Conservation (phyloP, 192 early-diverging fungal species). For the Entomortierella beljakovae region DNA sequence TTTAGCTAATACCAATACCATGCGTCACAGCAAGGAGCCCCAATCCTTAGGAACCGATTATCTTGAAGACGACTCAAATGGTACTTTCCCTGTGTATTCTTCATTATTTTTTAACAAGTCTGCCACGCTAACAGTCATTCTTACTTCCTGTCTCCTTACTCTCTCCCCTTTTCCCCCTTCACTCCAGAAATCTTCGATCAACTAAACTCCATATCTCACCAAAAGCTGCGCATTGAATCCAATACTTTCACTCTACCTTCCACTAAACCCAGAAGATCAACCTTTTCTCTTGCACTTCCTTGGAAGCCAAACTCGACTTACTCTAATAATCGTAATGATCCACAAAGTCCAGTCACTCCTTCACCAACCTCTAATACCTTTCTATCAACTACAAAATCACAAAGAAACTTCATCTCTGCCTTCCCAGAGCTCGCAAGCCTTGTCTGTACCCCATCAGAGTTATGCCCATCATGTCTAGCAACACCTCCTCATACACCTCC, state of each 20-base stretch:
- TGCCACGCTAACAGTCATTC: too few relatives aligned
- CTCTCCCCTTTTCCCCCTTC: neutral
- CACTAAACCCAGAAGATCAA: neutral
- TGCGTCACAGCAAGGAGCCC: neutral
- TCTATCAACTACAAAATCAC: neutral
- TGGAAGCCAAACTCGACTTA: conserved; percentile 5
- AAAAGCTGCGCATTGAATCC: neutral
- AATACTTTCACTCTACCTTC: neutral
- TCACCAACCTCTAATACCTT: neutral
- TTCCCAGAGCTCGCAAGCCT: conserved; percentile 23
- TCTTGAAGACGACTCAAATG: neutral
- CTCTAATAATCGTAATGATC: neutral
- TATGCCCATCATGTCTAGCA: conserved; percentile 14
- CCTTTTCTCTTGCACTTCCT: conserved; percentile 18
- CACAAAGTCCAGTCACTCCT: neutral
- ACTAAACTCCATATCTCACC: neutral
- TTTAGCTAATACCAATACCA: too few relatives aligned
- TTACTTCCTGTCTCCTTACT: too few relatives aligned
- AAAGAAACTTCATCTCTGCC: conserved; percentile 1
- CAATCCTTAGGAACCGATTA: neutral
- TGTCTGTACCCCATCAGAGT: neutral
- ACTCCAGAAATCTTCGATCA: neutral
- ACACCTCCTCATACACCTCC: conserved; percentile 24
- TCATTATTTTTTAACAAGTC: neutral
- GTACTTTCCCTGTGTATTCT: neutral